Base-by-base conservation (phyloP, 148 eudicot species). In the Pouteria glomerata region DNA sequence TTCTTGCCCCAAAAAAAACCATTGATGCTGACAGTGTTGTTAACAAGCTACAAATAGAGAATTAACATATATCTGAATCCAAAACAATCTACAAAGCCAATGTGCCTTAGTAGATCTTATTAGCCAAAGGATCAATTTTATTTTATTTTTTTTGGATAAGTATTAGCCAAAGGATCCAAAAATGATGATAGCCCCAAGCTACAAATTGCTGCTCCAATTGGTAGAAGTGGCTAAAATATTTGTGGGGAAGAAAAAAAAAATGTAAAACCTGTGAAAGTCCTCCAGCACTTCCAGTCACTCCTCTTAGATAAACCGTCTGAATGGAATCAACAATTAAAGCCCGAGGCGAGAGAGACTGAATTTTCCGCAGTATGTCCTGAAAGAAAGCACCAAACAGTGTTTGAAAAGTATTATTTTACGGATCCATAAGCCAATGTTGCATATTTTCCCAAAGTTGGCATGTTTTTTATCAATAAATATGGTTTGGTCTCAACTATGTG, bases 201-300 rank as follows among this genome's bases (percentile, higher is more conserved):
- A 34, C 2, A 73, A 73, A 19, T 21, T 26, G 53, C 42, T 63
- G 50, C 12, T 19, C 21, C 35, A 41, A 6, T 48, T 56, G 42
- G 57, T 23, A 55, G 23, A 44, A 67, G 50, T 31, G 19, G 42
- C 27, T 47, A 55, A 30, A 48, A 42, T 50, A 27, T 55, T 19
- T 14, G n/a, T n/a, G n/a, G n/a, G n/a, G n/a, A 35, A 23, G 48
- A 33, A 29, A 44, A 48, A 23, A 47, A 68, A 52, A 41, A 34
- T 53, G 42, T 52, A 39, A 60, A 79, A 95, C 99, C 99, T 96
- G 99, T 10, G 15, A 8, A 63, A 82, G 15, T 68, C 97, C 89
- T 66, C 99, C 99, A 62, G 97, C 87, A 74, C 94, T 85, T 79
- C 97, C 97, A 37, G 94, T 56, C 64, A 90, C 97, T 64, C 87